Base-by-base conservation (phyloP, 2,329 filamentous ascomycete species). In the Curvularia hawaiiensis region DNA sequence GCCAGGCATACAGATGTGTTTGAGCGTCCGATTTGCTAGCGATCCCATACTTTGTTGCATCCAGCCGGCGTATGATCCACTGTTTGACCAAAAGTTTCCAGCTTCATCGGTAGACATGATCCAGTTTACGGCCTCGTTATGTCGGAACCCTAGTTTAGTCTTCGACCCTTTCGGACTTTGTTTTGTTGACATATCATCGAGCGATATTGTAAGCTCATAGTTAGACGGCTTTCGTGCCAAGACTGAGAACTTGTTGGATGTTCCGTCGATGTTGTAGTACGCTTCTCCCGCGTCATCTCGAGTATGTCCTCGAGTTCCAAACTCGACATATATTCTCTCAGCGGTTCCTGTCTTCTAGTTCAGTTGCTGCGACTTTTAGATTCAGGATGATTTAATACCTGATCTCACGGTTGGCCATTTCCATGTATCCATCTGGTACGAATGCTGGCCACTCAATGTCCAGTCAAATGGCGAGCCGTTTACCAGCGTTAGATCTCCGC, bases 1-100 rank as follows among this genome's bases (percentile, higher is more conserved):
- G 9, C 80, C 81, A 0, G 81, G 81, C 73, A 84, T 78, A 48
- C 78, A 74, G 18, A 83, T 72, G 30, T 82, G 76, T 50, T 78
- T 77, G 0, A 83, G 65, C 1, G 75, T 76, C 11, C 81, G 75
- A 45, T 75, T 74, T 3, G 73, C 74, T 5, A 79, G 61, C 4
- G 70, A 72, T 2, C 66, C 68, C 44, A 79, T 64, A 47, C 72
- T 76, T 40, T 76, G 71, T 49, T 78, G 73, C 77, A 79, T 79
- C 77, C 77, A 79, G 56, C 75, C 72, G 11, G 69, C 62, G 7
- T 74, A 72, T 3, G 67, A 69, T 3, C 70, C 71, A 26, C 67
- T 73, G 48, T 74, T 78, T 5, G 74, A 76, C 64, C 72, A 77
- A 60, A 71, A 75, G 4, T 66, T 61, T 4, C 73, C 72, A 40